phyloP scores from a whole-genome alignment of 306 rosid genomes.

The Phaseolus lunatus region DNA sequence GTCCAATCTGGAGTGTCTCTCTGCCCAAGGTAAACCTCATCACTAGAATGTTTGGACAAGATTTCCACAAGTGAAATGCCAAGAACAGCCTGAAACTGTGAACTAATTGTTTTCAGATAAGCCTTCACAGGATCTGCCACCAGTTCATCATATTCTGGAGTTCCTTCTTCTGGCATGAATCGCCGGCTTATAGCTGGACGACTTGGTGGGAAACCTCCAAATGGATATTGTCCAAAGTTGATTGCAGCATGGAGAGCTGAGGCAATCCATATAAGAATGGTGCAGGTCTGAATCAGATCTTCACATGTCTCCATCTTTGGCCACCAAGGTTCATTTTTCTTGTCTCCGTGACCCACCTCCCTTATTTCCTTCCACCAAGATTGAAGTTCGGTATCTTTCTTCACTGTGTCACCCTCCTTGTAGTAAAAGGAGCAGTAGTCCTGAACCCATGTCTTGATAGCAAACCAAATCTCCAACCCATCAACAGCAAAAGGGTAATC shows the following conservation, averaged over 20 bases:
- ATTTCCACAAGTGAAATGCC: constrained; percentile 60
- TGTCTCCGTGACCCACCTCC: constrained; percentile 62
- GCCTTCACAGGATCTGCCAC: constrained; percentile 47
- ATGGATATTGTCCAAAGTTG: constrained; percentile 63
- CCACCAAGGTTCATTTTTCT: constrained; percentile 69
- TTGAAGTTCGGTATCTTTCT: constrained; percentile 54
- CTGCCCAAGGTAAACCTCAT: constrained; percentile 62
- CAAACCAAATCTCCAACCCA: constrained; percentile 68
- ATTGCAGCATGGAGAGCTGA: constrained; percentile 67
- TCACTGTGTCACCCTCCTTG: constrained; percentile 37
- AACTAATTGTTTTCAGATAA: constrained; percentile 54
- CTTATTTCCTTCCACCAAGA: constrained; percentile 69
- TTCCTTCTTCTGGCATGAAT: constrained; percentile 58
- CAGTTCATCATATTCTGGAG: constrained; percentile 57
- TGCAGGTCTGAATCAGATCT: constrained; percentile 57
- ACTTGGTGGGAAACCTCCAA: constrained; percentile 53
- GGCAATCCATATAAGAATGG: constrained; percentile 61
- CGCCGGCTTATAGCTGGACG: constrained; percentile 54
- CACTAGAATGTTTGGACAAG: constrained; percentile 59
- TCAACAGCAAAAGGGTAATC: constrained; percentile 69
- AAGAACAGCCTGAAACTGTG: constrained; percentile 53
- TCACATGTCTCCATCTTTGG: constrained; percentile 55
- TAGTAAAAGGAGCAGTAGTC: constrained; percentile 64
- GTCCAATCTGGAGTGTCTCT: constrained; percentile 72
- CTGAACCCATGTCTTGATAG: constrained; percentile 61